Conservation (phyloP, 306 rosid species). For the Erythrophleum fordii region DNA sequence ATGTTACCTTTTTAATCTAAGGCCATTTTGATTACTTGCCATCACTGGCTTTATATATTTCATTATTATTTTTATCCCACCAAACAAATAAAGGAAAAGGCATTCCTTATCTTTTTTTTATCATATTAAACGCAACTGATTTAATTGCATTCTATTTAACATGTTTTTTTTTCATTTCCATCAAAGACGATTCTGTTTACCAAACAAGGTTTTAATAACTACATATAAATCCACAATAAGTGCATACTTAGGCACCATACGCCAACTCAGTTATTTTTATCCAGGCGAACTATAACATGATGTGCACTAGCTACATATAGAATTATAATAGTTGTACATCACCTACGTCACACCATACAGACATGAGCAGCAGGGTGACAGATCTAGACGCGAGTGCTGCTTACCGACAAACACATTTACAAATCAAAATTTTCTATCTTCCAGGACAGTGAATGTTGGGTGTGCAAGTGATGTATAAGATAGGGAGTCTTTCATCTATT, state of each 20-base stretch:
- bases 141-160: no score
- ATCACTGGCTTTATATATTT: no score
- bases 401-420: not conserved
- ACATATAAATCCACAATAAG: not conserved
- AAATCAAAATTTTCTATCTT: not conserved
- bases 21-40: no score
- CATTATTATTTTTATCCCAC: no score
- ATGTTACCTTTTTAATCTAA: no score
- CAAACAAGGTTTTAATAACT: no score
- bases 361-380: not conserved
- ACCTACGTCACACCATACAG: not conserved
- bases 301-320: not conserved
- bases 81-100: no score
- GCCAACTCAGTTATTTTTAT: conserved; percentile 20
- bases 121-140: no score
- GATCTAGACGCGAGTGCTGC: no score
- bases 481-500: conserved; percentile 5
- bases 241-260: not conserved
- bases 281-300: conserved; percentile 1
- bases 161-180: no score
- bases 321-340: not conserved
- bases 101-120: no score
- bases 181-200: no score
- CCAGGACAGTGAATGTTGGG: not conserved
- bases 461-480: not conserved